phyloP scores from a whole-genome alignment of 768 basidiomycete species.

The Pleurotus salmoneostramineus region DNA sequence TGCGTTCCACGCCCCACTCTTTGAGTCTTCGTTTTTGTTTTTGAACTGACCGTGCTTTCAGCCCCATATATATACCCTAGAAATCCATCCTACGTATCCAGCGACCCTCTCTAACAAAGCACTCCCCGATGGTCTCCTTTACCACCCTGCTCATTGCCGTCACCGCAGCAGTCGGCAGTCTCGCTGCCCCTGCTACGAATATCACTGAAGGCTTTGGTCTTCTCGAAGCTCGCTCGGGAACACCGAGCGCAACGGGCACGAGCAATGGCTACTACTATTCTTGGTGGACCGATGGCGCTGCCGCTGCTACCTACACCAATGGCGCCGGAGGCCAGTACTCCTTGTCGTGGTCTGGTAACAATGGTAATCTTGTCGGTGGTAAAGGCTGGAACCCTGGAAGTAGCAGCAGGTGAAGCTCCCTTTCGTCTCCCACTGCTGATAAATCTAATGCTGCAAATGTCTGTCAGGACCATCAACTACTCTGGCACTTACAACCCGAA shows the following conservation, averaged over 20 bases:
- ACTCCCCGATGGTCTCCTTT: conserved; percentile 11
- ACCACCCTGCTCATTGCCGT: conserved; percentile 13
- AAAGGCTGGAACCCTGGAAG: conserved; percentile 14
- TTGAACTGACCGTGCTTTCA: too few relatives aligned
- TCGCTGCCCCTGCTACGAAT: conserved; percentile 16
- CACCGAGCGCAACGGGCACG: conserved; percentile 24
- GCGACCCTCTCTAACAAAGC: too few relatives aligned
- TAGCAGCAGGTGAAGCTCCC: neutral
- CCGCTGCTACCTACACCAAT: conserved; percentile 28
- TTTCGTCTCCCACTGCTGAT: neutral
- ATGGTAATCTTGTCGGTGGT: conserved; percentile 33
- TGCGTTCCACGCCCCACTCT: too few relatives aligned
- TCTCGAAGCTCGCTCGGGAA: conserved; percentile 15
- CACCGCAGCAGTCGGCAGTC: conserved; percentile 13
- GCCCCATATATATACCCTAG: too few relatives aligned
- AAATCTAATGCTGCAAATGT: neutral
- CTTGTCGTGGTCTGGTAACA: conserved; percentile 24
- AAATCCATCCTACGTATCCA: too few relatives aligned
- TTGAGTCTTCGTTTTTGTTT: too few relatives aligned
- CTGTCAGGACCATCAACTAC: conserved; percentile 30
- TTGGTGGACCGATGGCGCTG: conserved; percentile 28
- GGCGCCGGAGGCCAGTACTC: conserved; percentile 24
- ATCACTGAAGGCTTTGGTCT: conserved; percentile 11
- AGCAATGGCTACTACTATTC: conserved; percentile 32
- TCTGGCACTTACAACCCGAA: conserved; percentile 30